These are phyloP conservation scores for Fusarium xyrophilum DNA, from an alignment of 2,329 filamentous ascomycete species.

Conservation along the genomic window DNA sequence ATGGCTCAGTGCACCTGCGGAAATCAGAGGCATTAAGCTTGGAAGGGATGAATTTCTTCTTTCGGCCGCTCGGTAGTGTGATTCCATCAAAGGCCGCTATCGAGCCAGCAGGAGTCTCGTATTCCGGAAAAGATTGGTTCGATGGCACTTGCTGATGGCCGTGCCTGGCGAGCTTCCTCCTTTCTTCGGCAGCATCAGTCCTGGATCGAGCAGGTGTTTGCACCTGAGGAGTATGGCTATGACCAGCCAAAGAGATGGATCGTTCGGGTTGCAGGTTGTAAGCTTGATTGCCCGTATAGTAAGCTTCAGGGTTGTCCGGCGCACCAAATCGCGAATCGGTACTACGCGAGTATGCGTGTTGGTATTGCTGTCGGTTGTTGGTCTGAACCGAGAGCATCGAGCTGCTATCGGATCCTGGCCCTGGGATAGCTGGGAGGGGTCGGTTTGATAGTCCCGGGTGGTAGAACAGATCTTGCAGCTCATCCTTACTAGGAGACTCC, in stretches of 20 bases:
- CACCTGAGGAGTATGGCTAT: slow-evolving; percentile 79
- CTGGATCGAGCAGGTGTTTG: slow-evolving; percentile 88
- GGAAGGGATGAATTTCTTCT: slow-evolving; percentile 82
- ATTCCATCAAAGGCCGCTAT: slow-evolving; percentile 79
- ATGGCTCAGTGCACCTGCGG: slow-evolving; percentile 84
- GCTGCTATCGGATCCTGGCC: slow-evolving; percentile 67
- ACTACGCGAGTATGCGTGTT: slow-evolving; percentile 59
- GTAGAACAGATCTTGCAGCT: slow-evolving; percentile 91
- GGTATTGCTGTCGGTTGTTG: slow-evolving; percentile 52
- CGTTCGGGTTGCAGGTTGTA: slow-evolving; percentile 63
- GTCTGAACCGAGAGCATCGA: slow-evolving; percentile 57
- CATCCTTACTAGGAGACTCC: slow-evolving; percentile 72
- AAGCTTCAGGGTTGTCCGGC: slow-evolving; percentile 57
- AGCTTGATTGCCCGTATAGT: slow-evolving; percentile 50
- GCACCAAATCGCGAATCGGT: slow-evolving; percentile 52
- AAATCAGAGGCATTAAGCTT: slow-evolving; percentile 85
- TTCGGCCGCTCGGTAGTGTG: slow-evolving; percentile 77
- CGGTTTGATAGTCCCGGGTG: slow-evolving; percentile 78
- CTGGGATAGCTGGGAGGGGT: slow-evolving; percentile 69
- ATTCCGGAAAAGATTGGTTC: slow-evolving; percentile 60
- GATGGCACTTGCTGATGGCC: slow-evolving; percentile 57
- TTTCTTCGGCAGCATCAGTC: slow-evolving; percentile 85
- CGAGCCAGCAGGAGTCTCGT: slow-evolving; percentile 61
- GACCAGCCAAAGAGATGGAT: slow-evolving; percentile 82
- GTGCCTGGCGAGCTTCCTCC: slow-evolving; percentile 61